Base-by-base conservation (phyloP, 306 rosid genomes). In the Vigna trinervia region DNA sequence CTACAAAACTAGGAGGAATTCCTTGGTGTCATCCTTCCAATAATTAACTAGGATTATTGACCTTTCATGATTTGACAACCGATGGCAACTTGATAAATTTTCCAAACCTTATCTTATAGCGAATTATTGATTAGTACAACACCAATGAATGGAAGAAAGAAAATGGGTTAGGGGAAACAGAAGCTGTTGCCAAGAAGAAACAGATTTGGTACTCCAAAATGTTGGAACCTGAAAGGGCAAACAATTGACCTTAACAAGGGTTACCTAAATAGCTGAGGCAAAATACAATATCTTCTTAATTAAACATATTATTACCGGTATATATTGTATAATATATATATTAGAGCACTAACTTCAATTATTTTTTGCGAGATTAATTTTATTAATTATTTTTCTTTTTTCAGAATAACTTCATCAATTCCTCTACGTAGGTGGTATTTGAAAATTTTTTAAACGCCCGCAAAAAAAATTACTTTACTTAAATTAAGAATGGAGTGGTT, bases 1-100 rank as follows among this genome's bases (percentile, higher is more conserved):
- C 57, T 10, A 79, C 15, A 50, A 23, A 15, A 32, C 2, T 30
- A 12, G 56, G 53, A 5, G 12, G 70, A 62, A 59, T 34, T 84
- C 65, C 56, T 4, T 14, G 28, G 28, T 46, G 11, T 47, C 58
- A 69, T 82, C 70, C 57, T 71, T 74, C 63, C 62, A 28, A 67
- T 52, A 22, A 58, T 54, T 56, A 30, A 47, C 20, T 17, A 56
- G 50, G 13, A 71, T 56, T 47, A 17, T 12, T 77, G 60, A 26
- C 67, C 22, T 58, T 64, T 36, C 32, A 52, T 73, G 58, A 78
- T 51, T 56, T 64, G 60, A 51, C 65, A 46, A 28, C 56, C 12
- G 5, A 36, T 5, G 6, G 52, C 72, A 72, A 73, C 36, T 82
- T 73, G 86, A 19, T 4, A 59, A 12, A 8, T 14, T 15, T 23